Percentiles rank a stretch among this genome's conserved stretches.
phyloP scores from a whole-genome alignment of 225 moss, liverwort and hornwort species.

The Sphagnum tenellum region DNA sequence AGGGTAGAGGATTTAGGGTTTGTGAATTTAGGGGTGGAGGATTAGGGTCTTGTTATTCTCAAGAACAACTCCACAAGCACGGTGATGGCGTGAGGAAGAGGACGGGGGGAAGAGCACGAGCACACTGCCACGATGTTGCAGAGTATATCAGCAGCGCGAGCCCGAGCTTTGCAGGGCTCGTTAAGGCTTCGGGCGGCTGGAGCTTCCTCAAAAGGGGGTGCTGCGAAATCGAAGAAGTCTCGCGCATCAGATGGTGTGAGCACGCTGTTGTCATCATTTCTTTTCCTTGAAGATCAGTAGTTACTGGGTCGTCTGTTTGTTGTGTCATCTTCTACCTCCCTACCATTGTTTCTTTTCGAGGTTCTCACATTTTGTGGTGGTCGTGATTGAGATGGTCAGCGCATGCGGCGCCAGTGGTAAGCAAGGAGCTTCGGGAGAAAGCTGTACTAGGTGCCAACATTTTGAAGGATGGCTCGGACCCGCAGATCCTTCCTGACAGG shows the following conservation, averaged over 20 bases:
- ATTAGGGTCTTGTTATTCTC: too few species aligned
- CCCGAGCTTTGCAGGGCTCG: conserved; percentile 49
- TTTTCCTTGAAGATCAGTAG: not conserved
- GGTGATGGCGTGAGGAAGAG: not conserved
- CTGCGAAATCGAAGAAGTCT: conserved; percentile 33
- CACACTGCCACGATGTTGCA: conserved; percentile 24
- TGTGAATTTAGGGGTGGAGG: too few species aligned
- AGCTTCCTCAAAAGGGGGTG: conserved; percentile 52
- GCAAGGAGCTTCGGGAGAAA: conserved; percentile 87
- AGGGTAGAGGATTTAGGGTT: too few species aligned
- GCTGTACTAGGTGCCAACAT: conserved; percentile 84
- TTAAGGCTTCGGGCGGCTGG: conserved; percentile 54
- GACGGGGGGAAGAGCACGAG: not conserved
- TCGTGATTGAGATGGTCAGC: conserved; percentile 6
- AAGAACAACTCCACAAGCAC: too few species aligned
- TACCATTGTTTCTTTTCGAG: not conserved
- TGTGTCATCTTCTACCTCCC: not conserved
- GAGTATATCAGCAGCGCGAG: conserved; percentile 40
- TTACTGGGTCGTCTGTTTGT: not conserved
- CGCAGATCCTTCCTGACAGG: conserved; percentile 65
- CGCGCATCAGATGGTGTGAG: conserved; percentile 23
- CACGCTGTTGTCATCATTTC: not conserved
- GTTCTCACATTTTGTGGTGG: not conserved
- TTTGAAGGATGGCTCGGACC: conserved; percentile 73
- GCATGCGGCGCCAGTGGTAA: conserved; percentile 55